Evolutionary conservation across 2,329 filamentous ascomycete species (phyloP).

Genomic region (Aspergillus latus): DNA sequence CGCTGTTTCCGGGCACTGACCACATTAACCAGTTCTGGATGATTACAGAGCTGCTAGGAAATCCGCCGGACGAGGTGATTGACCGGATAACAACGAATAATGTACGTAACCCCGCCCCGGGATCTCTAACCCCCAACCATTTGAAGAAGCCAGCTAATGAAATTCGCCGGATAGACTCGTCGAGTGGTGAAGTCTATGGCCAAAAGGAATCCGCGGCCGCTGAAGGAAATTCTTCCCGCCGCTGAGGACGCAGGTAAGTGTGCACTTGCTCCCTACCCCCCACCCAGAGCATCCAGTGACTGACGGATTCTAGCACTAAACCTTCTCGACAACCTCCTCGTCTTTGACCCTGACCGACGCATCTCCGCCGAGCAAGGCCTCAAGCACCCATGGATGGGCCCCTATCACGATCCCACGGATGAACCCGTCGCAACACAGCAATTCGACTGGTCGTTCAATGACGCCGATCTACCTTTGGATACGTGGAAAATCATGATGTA

Average conservation of each 20-base stretch:
- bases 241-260: slow-evolving; percentile 50
- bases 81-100: slow-evolving; percentile 98
- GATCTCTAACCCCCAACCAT: not conserved
- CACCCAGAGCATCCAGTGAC: slow-evolving; percentile 26
- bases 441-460: slow-evolving; percentile 99
- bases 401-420: slow-evolving; percentile 96
- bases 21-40: slow-evolving; percentile 99
- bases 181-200: slow-evolving; percentile 95
- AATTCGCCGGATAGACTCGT: slow-evolving; percentile 63
- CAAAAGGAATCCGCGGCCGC: slow-evolving; percentile 82
- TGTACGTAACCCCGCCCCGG: slow-evolving; percentile 48
- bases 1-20: slow-evolving; percentile 96
- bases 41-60: slow-evolving; percentile 95
- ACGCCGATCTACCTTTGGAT: slow-evolving; percentile 91
- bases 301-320: slow-evolving; percentile 69
- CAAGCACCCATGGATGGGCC: slow-evolving; percentile 87
- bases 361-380: slow-evolving; percentile 84
- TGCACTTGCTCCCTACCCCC: slow-evolving; percentile 78
- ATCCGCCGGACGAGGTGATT: slow-evolving; percentile 96
- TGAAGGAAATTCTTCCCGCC: slow-evolving; percentile 84
- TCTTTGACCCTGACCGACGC: slow-evolving; percentile 94
- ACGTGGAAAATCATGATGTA: slow-evolving; percentile 99
- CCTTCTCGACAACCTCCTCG: slow-evolving; percentile 91
- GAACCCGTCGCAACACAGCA: slow-evolving; percentile 95
- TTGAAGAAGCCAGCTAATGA: not conserved